Evolutionary conservation across 2,329 filamentous ascomycete genomes (phyloP).

Genomic region (Colletotrichum musae): DNA sequence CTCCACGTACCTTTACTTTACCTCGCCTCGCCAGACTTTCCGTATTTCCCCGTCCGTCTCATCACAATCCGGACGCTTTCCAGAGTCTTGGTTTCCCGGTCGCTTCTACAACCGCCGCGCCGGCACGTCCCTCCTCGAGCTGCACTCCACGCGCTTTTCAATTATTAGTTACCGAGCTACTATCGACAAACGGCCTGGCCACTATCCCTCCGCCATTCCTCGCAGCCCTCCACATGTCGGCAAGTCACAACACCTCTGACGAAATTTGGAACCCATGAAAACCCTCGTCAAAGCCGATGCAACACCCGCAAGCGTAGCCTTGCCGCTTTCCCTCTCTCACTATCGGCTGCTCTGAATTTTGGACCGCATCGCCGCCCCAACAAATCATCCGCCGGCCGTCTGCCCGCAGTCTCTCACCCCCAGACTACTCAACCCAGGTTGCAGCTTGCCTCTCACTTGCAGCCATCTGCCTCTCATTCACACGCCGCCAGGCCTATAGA

Average conservation of each 20-base stretch:
- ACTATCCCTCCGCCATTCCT: conserved; percentile 23
- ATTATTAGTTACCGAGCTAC: neutral
- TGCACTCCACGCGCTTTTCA: conserved; percentile 5
- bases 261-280: conserved; percentile 30
- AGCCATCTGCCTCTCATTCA: conserved; percentile 24
- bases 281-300: conserved; percentile 11
- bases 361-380: conserved; percentile 27
- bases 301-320: conserved; percentile 13
- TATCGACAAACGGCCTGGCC: conserved; percentile 27
- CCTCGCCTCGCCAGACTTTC: conserved; percentile 15
- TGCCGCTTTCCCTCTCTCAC: conserved; percentile 7
- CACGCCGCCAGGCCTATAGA: neutral
- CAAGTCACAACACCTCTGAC: conserved; percentile 20
- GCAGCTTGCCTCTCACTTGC: conserved; percentile 40
- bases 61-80: conserved; percentile 21
- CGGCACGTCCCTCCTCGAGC: neutral
- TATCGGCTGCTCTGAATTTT: conserved; percentile 4
- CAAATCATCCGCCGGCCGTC: conserved; percentile 24
- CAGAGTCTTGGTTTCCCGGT: neutral
- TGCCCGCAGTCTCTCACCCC: conserved; percentile 24
- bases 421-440: conserved; percentile 32
- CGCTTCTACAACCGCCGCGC: neutral
- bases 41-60: conserved; percentile 28
- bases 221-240: conserved; percentile 30
- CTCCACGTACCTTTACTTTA: conserved; percentile 6